Percentiles rank a stretch among this genome's conserved stretches.
Conservation (phyloP, 768 basidiomycete species). For the Hemileccinum rubropunctum region DNA sequence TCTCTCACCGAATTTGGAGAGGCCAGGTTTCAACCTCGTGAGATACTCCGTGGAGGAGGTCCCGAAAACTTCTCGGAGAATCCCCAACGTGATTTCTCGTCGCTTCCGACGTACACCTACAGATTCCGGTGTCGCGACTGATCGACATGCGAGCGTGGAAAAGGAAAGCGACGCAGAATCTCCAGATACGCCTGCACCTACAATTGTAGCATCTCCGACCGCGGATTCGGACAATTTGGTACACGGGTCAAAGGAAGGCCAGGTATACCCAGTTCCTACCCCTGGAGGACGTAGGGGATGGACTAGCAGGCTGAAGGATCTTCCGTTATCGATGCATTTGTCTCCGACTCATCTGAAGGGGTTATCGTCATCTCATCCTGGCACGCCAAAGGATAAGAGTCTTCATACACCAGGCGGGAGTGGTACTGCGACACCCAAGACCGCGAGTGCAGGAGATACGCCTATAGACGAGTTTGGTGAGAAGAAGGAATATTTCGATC, state of each 20-base stretch:
- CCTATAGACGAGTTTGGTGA: slow-evolving; percentile 20
- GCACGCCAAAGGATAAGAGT: slow-evolving; percentile 6
- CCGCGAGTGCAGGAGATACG: slow-evolving; percentile 15
- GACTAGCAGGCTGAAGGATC: slow-evolving; percentile 39
- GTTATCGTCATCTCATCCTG: slow-evolving; percentile 10
- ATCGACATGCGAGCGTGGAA: background rate
- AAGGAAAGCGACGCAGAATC: slow-evolving; percentile 10
- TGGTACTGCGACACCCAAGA: slow-evolving; percentile 14
- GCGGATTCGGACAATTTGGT: slow-evolving; percentile 4
- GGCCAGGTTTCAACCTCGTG: slow-evolving; percentile 64
- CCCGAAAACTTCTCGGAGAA: background rate
- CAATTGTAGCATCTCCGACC: slow-evolving; percentile 17
- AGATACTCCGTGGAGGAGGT: slow-evolving; percentile 39
- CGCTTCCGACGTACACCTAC: slow-evolving; percentile 7
- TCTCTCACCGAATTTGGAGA: slow-evolving; percentile 56
- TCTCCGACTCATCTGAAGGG: slow-evolving; percentile 13
- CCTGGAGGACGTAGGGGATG: slow-evolving; percentile 28
- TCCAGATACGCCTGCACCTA: slow-evolving; percentile 14
- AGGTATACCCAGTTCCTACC: background rate
- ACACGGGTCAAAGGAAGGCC: background rate
- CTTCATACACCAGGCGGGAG: slow-evolving; percentile 15
- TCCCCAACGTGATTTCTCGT: slow-evolving; percentile 1
- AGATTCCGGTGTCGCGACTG: slow-evolving; percentile 9
- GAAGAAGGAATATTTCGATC: slow-evolving; percentile 30
- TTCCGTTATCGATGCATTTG: slow-evolving; percentile 31